A percentile compares a stretch with the other conserved stretches of the same genome.
These are phyloP conservation scores for Cryptococcus sp. DNA, from an alignment of 1,284 basidiomycete species.

Conservation along the genomic window DNA sequence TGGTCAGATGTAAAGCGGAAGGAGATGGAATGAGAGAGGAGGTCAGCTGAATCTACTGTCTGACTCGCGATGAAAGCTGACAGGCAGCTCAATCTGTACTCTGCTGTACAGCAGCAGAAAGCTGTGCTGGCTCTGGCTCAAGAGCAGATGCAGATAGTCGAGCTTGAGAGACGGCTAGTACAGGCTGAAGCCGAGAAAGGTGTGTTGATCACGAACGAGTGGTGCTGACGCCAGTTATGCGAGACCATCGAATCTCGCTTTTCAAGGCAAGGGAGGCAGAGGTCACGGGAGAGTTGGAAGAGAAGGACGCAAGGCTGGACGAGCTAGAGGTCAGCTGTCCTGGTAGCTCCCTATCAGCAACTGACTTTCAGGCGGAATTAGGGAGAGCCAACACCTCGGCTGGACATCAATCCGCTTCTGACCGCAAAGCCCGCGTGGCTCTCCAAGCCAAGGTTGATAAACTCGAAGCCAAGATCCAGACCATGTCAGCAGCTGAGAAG, in stretches of 20 bases:
- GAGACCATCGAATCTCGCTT: slow-evolving; percentile 38
- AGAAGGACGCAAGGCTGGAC: slow-evolving; percentile 23
- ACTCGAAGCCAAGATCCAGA: slow-evolving; percentile 21
- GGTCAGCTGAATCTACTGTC: slow-evolving; percentile 16
- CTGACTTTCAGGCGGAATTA: slow-evolving; percentile 21
- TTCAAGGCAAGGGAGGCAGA: slow-evolving; percentile 35
- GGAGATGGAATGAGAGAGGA: slow-evolving; percentile 35
- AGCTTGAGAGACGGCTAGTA: slow-evolving; percentile 31
- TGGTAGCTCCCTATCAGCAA: neutral
- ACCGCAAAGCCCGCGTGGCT: slow-evolving; percentile 11
- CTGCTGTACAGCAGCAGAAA: slow-evolving; percentile 32
- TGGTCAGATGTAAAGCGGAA: slow-evolving; percentile 17
- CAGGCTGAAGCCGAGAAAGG: slow-evolving; percentile 26
- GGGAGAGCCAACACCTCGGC: slow-evolving; percentile 28
- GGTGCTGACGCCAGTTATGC: slow-evolving; percentile 18
- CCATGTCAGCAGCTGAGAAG: slow-evolving; percentile 26
- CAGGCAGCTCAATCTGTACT: slow-evolving; percentile 29
- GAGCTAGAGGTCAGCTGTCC: slow-evolving; percentile 30
- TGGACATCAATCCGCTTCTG: slow-evolving; percentile 23
- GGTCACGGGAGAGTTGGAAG: slow-evolving; percentile 19
- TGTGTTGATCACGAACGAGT: slow-evolving; percentile 11
- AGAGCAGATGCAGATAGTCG: slow-evolving; percentile 34
- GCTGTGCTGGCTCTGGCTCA: slow-evolving; percentile 34
- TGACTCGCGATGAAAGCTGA: neutral
- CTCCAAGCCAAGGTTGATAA: slow-evolving; percentile 18